Evolutionary conservation across 441 rosid species (phyloP).

Genomic region (Arabidopsis hybrid): DNA sequence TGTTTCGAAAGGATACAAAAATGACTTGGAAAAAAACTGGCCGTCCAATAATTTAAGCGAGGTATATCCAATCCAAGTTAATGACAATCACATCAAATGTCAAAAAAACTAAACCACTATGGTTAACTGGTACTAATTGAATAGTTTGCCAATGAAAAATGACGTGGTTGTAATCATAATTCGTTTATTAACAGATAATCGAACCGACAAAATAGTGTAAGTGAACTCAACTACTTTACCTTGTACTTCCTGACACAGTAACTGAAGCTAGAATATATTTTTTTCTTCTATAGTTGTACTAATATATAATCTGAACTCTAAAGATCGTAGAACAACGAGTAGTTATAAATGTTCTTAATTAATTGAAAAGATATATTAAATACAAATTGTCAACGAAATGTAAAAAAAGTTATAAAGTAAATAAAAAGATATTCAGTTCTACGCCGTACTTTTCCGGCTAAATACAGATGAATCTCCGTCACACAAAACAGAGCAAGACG

Average conservation of each 20-base stretch:
- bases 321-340: neutral
- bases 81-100: neutral
- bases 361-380: constrained; percentile 2
- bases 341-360: neutral
- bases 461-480: constrained; percentile 17
- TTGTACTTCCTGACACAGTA: neutral
- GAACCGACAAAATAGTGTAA: constrained; percentile 26
- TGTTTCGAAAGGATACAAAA: neutral
- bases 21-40: constrained; percentile 1
- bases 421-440: neutral
- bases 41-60: neutral
- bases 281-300: too few species aligned
- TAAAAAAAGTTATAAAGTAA: constrained; percentile 15
- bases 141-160: neutral
- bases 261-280: neutral
- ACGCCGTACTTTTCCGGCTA: neutral
- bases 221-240: neutral
- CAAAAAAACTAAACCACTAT: neutral
- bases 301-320: too few species aligned
- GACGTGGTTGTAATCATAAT: neutral
- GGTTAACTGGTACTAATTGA: constrained; percentile 4
- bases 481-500: constrained; percentile 33
- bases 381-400: constrained; percentile 35
- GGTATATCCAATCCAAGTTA: neutral
- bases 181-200: neutral